phyloP scores from a whole-genome alignment of 257 asterid genomes.

The Scutellaria minor region DNA sequence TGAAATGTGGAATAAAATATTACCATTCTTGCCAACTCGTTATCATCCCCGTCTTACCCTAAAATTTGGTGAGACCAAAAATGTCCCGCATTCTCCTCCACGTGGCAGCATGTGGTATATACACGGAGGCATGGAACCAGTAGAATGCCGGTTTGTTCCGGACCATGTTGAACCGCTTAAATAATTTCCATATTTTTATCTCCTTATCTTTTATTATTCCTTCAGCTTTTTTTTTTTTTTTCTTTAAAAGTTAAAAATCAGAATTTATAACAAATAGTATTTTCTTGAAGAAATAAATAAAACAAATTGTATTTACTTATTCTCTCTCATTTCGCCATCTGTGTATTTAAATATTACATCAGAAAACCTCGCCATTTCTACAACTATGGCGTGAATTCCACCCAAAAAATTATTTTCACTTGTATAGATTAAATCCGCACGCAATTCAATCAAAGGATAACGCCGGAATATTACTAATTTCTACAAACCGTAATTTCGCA shows the following conservation, averaged over 20 bases:
- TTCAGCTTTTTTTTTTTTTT: neutral
- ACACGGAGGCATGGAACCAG: too few relatives aligned
- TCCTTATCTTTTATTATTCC: too few relatives aligned
- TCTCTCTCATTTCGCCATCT: neutral
- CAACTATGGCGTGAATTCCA: conserved; percentile 25
- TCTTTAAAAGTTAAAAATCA: neutral
- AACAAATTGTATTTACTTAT: too few relatives aligned
- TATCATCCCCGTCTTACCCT: too few relatives aligned
- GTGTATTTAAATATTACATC: neutral
- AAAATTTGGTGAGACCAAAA: too few relatives aligned
- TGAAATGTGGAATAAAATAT: too few relatives aligned
- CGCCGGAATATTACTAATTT: conserved; percentile 29
- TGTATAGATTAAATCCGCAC: conserved; percentile 16
- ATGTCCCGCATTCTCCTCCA: too few relatives aligned
- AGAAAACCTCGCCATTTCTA: conserved; percentile 15
- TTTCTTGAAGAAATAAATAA: neutral
- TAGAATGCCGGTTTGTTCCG: too few relatives aligned
- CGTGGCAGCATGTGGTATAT: too few relatives aligned
- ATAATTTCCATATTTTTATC: too few relatives aligned
- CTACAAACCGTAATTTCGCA: conserved; percentile 38
- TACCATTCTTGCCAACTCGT: too few relatives aligned
- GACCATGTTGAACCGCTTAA: too few relatives aligned
- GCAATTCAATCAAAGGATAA: conserved; percentile 33
- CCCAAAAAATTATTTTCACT: neutral
- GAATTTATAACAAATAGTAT: neutral